Evolutionary conservation across 129 eudicot genomes (phyloP).

Genomic region (Flaveria sonorensis): DNA sequence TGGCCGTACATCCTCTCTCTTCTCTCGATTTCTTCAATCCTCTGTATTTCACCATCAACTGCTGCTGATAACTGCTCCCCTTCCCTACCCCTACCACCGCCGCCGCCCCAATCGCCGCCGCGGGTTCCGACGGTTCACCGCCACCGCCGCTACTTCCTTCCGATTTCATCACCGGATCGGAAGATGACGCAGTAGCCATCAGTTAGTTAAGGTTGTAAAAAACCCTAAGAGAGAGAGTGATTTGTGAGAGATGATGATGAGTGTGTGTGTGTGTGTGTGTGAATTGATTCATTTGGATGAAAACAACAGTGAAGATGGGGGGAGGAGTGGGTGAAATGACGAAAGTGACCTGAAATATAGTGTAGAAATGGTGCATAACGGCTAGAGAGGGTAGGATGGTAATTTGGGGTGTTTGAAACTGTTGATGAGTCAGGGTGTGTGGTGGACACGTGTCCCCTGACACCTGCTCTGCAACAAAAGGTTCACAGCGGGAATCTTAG

Average conservation of each 20-base stretch:
- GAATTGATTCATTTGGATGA: slow-evolving; percentile 8
- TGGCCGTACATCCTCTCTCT: slow-evolving; percentile 90
- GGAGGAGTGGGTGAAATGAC: slow-evolving; percentile 20
- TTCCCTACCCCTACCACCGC: slow-evolving; percentile 36
- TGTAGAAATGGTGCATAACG: slow-evolving; percentile 30
- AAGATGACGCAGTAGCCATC: slow-evolving; percentile 44
- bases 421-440: slow-evolving; percentile 17
- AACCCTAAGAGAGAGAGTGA: slow-evolving; percentile 42
- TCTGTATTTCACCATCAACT: slow-evolving; percentile 58
- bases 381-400: slow-evolving; percentile 36
- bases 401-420: slow-evolving; percentile 26
- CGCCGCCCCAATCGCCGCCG: slow-evolving; percentile 40
- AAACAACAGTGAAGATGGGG: slow-evolving; percentile 33
- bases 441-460: slow-evolving; percentile 28
- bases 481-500: slow-evolving; percentile 23
- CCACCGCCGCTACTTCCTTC: slow-evolving; percentile 38
- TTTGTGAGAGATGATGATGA: not conserved
- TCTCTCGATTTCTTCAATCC: slow-evolving; percentile 82
- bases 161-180: slow-evolving; percentile 48
- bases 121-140: slow-evolving; percentile 34
- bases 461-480: not conserved
- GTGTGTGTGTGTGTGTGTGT: slow-evolving; percentile 13
- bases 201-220: not conserved
- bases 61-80: slow-evolving; percentile 45
- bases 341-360: slow-evolving; percentile 28